Evolutionary conservation across 2,329 filamentous ascomycete species (phyloP), one percentile per base, ranked within the genome.

Genomic region (Xylariaceae sp.): DNA sequence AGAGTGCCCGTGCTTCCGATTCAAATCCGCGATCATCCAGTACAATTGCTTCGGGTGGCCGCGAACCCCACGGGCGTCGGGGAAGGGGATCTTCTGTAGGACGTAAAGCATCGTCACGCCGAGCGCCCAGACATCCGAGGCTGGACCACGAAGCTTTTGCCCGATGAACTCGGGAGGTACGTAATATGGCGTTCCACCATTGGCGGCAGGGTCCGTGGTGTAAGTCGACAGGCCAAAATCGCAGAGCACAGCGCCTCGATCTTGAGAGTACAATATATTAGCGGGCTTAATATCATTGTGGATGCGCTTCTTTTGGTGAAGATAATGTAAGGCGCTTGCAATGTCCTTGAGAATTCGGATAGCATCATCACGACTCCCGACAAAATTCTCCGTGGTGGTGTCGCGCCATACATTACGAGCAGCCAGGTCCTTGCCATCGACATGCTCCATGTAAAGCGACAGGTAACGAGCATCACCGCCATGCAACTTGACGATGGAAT

Each of bases 261-360:
- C 78, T 26, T 73, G 73, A 13, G 79, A 82, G 67, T 83, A 84
- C 30, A 84, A 70, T 51, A 84, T 83, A 57, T 84, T 84, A 59
- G 76, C 78, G 1, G 81, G 81, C 65, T 84, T 84, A 67, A 84
- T 81, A 65, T 84, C 81, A 67, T 84, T 84, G 68, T 84, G 81
- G 12, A 82, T 77, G 19, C 79, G 70, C 50, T 72, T 72, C 51
- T 76, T 74, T 46, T 71, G 70, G 66, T 84, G 81, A 32, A 84
- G 72, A 64, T 83, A 83, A 64, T 76, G 71, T 41, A 84, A 69
- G 2, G 80, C 81, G 56, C 74, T 71, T 18, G 76, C 68, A 48
- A 81, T 80, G 63, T 83, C 80, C 26, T 71, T 72, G 29, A 84
- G 63, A 46, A 84, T 83, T 16, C 76, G 75, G 49, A 71, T 47